Percentiles rank a stretch among this genome's conserved stretches.
Evolutionary conservation across 306 rosid species (phyloP).

Genomic region (Gillenia trifoliata): DNA sequence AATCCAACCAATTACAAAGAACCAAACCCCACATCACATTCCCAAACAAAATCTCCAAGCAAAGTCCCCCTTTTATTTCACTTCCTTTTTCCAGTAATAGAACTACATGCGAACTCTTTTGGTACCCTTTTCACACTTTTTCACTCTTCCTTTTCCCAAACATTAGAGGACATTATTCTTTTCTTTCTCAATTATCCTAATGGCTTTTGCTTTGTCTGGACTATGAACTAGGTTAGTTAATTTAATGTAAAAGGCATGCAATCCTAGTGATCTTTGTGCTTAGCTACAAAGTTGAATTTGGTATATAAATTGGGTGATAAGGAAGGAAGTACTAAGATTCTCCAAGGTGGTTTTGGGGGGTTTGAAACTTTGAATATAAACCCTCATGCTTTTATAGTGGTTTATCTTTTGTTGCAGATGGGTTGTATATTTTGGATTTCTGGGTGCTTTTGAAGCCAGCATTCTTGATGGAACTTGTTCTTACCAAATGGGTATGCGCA

Average conservation of each 20-base stretch:
- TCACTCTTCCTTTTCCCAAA: no score
- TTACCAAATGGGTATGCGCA: slow-evolving; percentile 54
- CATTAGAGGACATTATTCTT: slow-evolving; percentile 45
- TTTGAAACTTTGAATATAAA: slow-evolving; percentile 27
- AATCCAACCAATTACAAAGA: neutral
- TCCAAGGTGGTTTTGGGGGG: slow-evolving; percentile 20
- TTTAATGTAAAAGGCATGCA: slow-evolving; percentile 20
- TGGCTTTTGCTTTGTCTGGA: slow-evolving; percentile 22
- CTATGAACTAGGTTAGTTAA: slow-evolving; percentile 13
- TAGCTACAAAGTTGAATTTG: slow-evolving; percentile 51
- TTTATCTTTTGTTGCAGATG: slow-evolving; percentile 34
- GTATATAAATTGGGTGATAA: slow-evolving; percentile 47
- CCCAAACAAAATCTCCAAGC: slow-evolving; percentile 15
- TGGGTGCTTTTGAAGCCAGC: slow-evolving; percentile 37
- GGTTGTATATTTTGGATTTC: slow-evolving; percentile 28
- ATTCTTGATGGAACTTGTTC: slow-evolving; percentile 69
- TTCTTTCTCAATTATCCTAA: slow-evolving; percentile 27
- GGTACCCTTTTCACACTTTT: slow-evolving; percentile 21
- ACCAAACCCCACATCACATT: slow-evolving; percentile 3
- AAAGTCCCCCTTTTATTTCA: slow-evolving; percentile 19
- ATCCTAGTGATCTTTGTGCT: slow-evolving; percentile 32
- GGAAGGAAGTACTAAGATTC: slow-evolving; percentile 50
- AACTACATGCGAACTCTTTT: slow-evolving; percentile 23
- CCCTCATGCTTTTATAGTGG: slow-evolving; percentile 21
- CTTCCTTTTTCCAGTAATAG: slow-evolving; percentile 17